Percentiles rank a stretch among this genome's conserved stretches.
These are phyloP conservation scores for Xylaria telfairii DNA, from an alignment of 495 filamentous ascomycete genomes.

Conservation along the genomic window DNA sequence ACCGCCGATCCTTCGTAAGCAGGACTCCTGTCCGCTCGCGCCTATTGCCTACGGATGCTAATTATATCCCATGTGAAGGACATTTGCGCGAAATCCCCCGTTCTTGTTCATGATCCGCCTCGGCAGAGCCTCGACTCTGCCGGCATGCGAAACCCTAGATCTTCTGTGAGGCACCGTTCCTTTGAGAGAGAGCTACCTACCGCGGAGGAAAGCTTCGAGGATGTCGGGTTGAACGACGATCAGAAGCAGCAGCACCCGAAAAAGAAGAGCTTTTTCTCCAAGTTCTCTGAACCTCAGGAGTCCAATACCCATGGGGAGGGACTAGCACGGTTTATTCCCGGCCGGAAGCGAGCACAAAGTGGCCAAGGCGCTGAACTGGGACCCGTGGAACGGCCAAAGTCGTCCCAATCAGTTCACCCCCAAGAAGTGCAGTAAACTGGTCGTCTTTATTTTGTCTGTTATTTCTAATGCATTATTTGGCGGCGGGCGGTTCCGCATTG, in stretches of 20 bases:
- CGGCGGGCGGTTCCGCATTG: constrained; percentile 30
- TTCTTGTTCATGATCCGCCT: constrained; percentile 65
- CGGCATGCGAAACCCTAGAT: constrained; percentile 62
- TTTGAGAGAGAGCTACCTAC: constrained; percentile 63
- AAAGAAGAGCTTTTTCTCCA: constrained; percentile 83
- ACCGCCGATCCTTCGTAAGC: constrained; percentile 92
- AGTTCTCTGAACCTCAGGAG: constrained; percentile 70
- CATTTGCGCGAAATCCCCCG: constrained; percentile 86
- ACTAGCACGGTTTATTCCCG: constrained; percentile 69
- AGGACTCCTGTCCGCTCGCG: constrained; percentile 15
- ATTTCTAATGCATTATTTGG: constrained; percentile 37
- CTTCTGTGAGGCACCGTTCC: constrained; percentile 55
- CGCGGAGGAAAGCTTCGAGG: constrained; percentile 84
- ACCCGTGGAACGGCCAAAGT: constrained; percentile 53
- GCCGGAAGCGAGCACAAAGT: constrained; percentile 76
- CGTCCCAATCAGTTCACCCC: constrained; percentile 37
- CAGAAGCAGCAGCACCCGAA: constrained; percentile 61
- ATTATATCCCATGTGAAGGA: constrained; percentile 63
- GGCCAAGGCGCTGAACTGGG: constrained; percentile 74
- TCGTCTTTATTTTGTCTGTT: constrained; percentile 23
- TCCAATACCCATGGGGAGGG: constrained; percentile 46
- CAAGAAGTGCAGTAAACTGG: constrained; percentile 43
- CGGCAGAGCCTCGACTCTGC: constrained; percentile 82
- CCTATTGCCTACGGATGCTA: constrained; percentile 16
- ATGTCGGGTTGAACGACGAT: constrained; percentile 86